Base-by-base conservation (phyloP, 2,329 filamentous ascomycete species). In the Stachybotrys chartarum region DNA sequence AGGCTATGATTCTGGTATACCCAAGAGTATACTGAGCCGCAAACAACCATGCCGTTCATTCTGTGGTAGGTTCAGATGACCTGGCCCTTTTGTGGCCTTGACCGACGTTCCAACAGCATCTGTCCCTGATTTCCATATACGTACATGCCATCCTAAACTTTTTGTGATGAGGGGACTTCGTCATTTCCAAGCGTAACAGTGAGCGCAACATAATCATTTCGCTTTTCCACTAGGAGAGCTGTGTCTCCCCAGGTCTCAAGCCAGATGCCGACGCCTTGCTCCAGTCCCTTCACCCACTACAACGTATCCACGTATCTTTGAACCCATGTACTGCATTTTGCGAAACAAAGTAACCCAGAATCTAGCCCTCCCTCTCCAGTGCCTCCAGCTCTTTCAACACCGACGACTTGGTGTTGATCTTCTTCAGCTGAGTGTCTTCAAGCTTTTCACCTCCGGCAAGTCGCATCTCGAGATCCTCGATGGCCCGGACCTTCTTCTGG, bases 341-440 rank as follows among this genome's bases (percentile, higher is more conserved):
- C 49, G 17, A 35, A 16, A 17, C 24, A 24, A 18, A 7, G 16
- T 7, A 10, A 11, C 39, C 39, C n/a, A 44, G 2, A 47, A 47
- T 47, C 50, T 61, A 65, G 50, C 61, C 60, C 47, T 70, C 69
- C 56, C 58, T 64, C 60, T 69, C 69, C 54, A 92, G 69, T 7
- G 71, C 75, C 50, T 88, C 82, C 57, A 99, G 76, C 75, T 99
- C 94, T 74, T 88, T 90, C 59, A 92, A 79, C 56, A 99, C 93
- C 16, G 82, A 75, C 51, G 85, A 78, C 77, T 97, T 96, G 24
- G 91, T 97, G 55, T 84, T 83, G 64, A 99, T 99, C 82, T 99
- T 99, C 81, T 96, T 95, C 73, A 99, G 85, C 76, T 99, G 94
- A 35, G 94, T 99, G 68, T 97, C 93, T 76, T 99, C 94, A 58